Conservation (phyloP, 345 rosid genomes). For the Syzygium aqueum region DNA sequence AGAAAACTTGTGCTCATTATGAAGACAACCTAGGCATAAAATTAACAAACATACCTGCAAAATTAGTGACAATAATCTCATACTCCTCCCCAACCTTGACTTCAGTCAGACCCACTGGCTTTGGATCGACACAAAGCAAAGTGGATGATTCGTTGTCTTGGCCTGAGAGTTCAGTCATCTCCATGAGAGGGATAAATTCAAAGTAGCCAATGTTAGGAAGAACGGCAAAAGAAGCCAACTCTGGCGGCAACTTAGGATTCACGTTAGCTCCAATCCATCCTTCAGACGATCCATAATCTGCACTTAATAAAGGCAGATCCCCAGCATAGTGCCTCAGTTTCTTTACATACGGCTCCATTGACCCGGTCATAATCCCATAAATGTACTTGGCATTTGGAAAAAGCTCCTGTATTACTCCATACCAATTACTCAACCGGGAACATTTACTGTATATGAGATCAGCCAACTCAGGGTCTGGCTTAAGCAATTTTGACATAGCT, state of each 20-base stretch:
- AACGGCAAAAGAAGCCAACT: conserved; percentile 65
- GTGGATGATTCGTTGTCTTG: neutral
- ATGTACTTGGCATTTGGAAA: conserved; percentile 85
- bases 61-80: conserved; percentile 69
- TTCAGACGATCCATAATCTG: conserved; percentile 94
- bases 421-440: conserved; percentile 74
- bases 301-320: conserved; percentile 63
- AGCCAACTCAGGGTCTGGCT: conserved; percentile 65
- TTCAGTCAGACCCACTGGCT: conserved; percentile 66
- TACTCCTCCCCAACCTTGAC: conserved; percentile 79
- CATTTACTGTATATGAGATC: conserved; percentile 45
- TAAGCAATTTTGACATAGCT: conserved; percentile 71
- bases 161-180: conserved; percentile 4
- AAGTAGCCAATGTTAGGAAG: conserved; percentile 87
- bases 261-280: conserved; percentile 97
- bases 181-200: conserved; percentile 64
- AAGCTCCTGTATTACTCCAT: conserved; percentile 72
- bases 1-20: neutral
- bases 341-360: conserved; percentile 86
- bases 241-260: conserved; percentile 66
- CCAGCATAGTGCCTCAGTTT: conserved; percentile 90
- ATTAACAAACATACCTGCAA: conserved; percentile 3
- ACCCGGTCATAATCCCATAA: conserved; percentile 96
- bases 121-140: conserved; percentile 9
- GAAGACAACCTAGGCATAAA: neutral